Evolutionary conservation across 169 alveolate species (phyloP).

Genomic region (Cryptosporidium bovis): DNA sequence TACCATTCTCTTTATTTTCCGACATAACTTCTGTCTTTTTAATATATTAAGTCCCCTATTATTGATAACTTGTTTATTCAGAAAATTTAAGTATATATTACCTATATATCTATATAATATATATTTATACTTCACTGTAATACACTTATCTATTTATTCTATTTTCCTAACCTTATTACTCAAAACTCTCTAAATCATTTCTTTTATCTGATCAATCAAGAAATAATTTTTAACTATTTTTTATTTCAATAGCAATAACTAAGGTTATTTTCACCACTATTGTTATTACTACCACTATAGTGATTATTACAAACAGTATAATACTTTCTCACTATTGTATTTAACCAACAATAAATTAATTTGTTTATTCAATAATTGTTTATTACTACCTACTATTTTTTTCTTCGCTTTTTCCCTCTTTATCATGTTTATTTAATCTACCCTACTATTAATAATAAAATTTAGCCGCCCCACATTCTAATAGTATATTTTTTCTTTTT

Average conservation of each 20-base stretch:
- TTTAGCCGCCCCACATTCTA: conserved; percentile 67
- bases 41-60: no score
- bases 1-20: conserved; percentile 37
- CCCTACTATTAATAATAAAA: background rate
- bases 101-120: background rate
- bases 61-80: no score
- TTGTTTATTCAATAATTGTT: no score
- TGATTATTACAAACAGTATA: no score
- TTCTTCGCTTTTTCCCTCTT: conserved; percentile 6
- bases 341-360: no score
- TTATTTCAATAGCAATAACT: background rate
- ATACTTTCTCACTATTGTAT: no score
- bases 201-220: no score
- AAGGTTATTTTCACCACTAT: no score
- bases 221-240: background rate
- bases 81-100: background rate
- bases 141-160: background rate
- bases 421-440: background rate
- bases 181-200: background rate
- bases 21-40: background rate
- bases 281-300: no score
- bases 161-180: background rate
- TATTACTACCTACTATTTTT: background rate
- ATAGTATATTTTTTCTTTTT: background rate
- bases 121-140: background rate